Percentiles rank a stretch among this genome's conserved stretches.
phyloP scores from a whole-genome alignment of 1,284 basidiomycete species.

The Thelephora terrestris region DNA sequence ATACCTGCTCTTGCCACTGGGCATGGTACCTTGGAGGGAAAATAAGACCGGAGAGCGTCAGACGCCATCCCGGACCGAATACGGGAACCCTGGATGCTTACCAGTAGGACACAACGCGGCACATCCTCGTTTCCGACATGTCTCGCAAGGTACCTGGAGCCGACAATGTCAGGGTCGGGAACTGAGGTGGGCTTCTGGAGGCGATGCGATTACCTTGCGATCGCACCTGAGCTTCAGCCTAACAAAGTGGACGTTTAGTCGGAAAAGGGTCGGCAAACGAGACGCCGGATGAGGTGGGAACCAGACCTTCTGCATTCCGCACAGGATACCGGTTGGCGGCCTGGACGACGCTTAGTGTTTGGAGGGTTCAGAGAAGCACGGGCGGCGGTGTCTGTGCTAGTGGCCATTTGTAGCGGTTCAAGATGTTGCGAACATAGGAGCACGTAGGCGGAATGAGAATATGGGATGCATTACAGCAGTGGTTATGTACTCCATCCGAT shows the following conservation, averaged over 20 bases:
- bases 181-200: background rate
- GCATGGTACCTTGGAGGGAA: background rate
- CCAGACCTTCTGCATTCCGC: constrained; percentile 57
- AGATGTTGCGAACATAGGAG: too few relatives aligned
- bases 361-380: too few relatives aligned
- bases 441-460: too few relatives aligned
- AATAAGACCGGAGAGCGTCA: background rate
- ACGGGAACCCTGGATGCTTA: constrained; percentile 15
- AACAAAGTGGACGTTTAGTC: background rate
- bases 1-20: background rate
- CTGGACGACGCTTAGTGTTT: constrained; percentile 28
- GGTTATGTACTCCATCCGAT: too few relatives aligned
- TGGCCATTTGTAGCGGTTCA: too few relatives aligned
- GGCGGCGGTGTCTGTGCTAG: too few relatives aligned
- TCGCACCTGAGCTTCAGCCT: constrained; percentile 68
- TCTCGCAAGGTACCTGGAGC: constrained; percentile 58
- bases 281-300: constrained; percentile 4
- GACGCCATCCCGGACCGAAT: background rate
- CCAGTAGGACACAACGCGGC: constrained; percentile 63
- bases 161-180: background rate
- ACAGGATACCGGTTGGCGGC: constrained; percentile 52
- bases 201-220: constrained; percentile 36
- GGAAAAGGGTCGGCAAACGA: constrained; percentile 4
- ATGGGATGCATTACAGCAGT: too few relatives aligned
- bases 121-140: constrained; percentile 59